These are phyloP conservation scores for Lepidium campestre DNA, from an alignment of 441 rosid species.

Conservation along the genomic window DNA sequence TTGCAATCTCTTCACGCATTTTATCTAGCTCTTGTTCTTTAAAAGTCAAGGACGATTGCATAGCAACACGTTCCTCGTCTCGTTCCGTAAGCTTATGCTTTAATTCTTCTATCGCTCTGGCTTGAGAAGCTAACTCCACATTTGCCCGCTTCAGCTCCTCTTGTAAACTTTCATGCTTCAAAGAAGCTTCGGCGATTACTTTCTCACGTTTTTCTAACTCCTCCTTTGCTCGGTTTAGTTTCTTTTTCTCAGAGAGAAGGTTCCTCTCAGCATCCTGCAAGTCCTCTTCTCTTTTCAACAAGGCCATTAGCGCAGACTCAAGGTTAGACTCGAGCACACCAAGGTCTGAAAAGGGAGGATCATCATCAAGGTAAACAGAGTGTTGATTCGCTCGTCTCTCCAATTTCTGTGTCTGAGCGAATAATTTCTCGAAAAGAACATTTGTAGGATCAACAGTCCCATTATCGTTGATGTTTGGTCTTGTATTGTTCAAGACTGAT, in stretches of 20 bases:
- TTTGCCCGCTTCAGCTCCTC: constrained; percentile 52
- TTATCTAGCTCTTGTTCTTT: constrained; percentile 55
- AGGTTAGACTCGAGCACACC: constrained; percentile 65
- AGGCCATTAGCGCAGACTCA: constrained; percentile 49
- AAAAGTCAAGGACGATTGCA: constrained; percentile 35
- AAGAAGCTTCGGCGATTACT: constrained; percentile 40
- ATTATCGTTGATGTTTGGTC: constrained; percentile 39
- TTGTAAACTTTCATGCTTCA: constrained; percentile 51
- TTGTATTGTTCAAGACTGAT: constrained; percentile 38
- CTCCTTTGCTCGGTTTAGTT: constrained; percentile 44
- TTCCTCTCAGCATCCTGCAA: constrained; percentile 51
- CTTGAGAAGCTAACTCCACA: constrained; percentile 55
- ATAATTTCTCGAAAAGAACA: constrained; percentile 58
- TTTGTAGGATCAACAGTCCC: constrained; percentile 50
- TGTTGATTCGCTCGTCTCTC: constrained; percentile 41
- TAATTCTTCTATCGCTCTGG: constrained; percentile 59
- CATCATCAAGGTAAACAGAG: constrained; percentile 23
- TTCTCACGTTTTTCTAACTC: constrained; percentile 49
- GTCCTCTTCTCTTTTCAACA: constrained; percentile 69
- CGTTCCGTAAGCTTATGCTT: constrained; percentile 48
- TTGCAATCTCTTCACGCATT: constrained; percentile 40
- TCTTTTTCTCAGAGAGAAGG: constrained; percentile 48
- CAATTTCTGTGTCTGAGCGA: constrained; percentile 54
- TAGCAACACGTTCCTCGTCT: constrained; percentile 42
- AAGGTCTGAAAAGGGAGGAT: constrained; percentile 27